Evolutionary conservation across 2,329 filamentous ascomycete species (phyloP).

Genomic region (Lanzia echinophila): DNA sequence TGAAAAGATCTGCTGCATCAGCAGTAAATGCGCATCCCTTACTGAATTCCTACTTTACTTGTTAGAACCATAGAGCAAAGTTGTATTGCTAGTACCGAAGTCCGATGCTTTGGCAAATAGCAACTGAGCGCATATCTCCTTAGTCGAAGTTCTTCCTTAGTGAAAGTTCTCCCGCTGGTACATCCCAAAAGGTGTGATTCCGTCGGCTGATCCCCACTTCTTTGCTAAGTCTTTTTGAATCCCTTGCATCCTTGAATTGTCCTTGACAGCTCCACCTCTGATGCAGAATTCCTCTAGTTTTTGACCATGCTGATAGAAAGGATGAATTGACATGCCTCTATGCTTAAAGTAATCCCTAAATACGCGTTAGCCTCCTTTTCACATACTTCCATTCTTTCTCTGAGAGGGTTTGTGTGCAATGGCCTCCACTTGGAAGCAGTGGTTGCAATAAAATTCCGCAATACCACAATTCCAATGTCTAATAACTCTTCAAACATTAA

Average conservation of each 20-base stretch:
- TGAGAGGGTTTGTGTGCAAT: background rate
- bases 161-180: background rate
- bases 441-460: too few species aligned
- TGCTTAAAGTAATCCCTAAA: constrained; percentile 6
- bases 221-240: constrained; percentile 1
- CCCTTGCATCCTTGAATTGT: constrained; percentile 1
- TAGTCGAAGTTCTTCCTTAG: background rate
- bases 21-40: background rate
- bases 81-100: too few species aligned
- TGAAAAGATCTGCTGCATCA: constrained; percentile 20
- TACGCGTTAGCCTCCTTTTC: background rate
- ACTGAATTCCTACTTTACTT: background rate
- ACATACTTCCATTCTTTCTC: too few species aligned
- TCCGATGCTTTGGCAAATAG: too few species aligned
- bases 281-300: background rate
- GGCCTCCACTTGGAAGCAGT: too few species aligned
- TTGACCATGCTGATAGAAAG: background rate
- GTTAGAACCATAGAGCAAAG: background rate
- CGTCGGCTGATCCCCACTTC: background rate
- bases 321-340: background rate
- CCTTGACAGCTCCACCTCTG: background rate
- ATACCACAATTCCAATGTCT: too few species aligned
- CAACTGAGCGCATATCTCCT: too few species aligned
- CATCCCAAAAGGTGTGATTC: background rate
- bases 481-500: too few species aligned